Conservation (phyloP, 2,329 filamentous ascomycete genomes). For the Juglanconis oblonga region DNA sequence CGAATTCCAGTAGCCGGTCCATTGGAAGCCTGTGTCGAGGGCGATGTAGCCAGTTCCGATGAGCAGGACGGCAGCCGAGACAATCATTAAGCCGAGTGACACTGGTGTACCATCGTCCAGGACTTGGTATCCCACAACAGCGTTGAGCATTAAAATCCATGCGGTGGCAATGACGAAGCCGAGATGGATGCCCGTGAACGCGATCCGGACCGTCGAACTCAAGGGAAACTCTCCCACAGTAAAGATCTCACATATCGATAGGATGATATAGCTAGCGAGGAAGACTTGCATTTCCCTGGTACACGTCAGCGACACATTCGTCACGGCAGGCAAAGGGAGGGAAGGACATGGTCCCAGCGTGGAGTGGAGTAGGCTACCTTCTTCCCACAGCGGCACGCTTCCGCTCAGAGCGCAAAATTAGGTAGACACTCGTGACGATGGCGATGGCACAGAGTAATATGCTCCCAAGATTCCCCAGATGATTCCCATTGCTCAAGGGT, state of each 20-base stretch:
- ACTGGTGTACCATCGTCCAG: constrained; percentile 88
- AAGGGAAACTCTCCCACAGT: constrained; percentile 88
- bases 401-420: constrained; percentile 77
- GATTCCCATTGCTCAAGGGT: constrained; percentile 57
- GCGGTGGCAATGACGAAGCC: constrained; percentile 83
- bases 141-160: constrained; percentile 91
- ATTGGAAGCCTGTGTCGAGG: constrained; percentile 85
- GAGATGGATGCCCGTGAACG: constrained; percentile 86
- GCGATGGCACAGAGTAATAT: constrained; percentile 79
- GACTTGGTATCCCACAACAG: constrained; percentile 87
- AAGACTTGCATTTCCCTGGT: constrained; percentile 94
- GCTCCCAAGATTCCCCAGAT: constrained; percentile 79
- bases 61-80: constrained; percentile 70
- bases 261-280: constrained; percentile 77
- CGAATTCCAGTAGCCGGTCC: constrained; percentile 73
- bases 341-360: not conserved
- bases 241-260: constrained; percentile 95
- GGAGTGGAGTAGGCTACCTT: constrained; percentile 57
- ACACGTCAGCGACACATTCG: not conserved
- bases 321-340: not conserved
- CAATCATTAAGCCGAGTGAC: constrained; percentile 72
- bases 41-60: constrained; percentile 94
- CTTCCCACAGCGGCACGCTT: constrained; percentile 93
- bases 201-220: constrained; percentile 65
- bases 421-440: constrained; percentile 62